Evolutionary conservation across 2,329 filamentous ascomycete species (phyloP), one percentile per base, ranked within the genome.

Genomic region (Stemphylium lycopersici): DNA sequence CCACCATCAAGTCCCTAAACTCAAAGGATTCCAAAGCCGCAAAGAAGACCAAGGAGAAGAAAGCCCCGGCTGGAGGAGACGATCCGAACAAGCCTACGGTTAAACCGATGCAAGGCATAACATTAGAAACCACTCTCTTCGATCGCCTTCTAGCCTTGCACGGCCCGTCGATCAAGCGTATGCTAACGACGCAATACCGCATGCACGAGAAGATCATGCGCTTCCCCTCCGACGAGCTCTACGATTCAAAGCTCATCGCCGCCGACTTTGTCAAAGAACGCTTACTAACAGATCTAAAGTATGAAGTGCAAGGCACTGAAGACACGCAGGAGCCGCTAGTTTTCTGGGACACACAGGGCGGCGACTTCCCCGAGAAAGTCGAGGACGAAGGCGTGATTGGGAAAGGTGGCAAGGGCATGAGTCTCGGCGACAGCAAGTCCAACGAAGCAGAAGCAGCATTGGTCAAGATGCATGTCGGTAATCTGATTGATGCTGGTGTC

Each of bases 161-260:
- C 71, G 95, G 95, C 0, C 78, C 87, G 1, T 81, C 80, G 4
- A 92, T 99, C 78, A 98, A 98, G 79, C 83, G 90, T 46, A 96
- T 98, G 90, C 84, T 99, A 20, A 98, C 91, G 3, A 96, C 90
- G 4, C 95, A 99, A 77, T 99, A 99, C 75, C 91, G 95, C 33
- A 99, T 99, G 95, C 92, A 99, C 72, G 89, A 96, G 69, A 87
- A 82, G 48, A 98, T 99, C 67, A 98, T 98, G 93, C 84, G 86
- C 6, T 99, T 97, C 68, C 93, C 95, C 0, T 97, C 93, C 0
- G 84, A 90, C 58, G 88, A 93, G 70, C 81, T 98, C 10, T 99
- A 99, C 77, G 90, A 91, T 56, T 85, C 84, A 2, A 88, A 88
- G 66, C 84, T 99, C 1, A 79, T 93, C 2, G 93, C 95, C 0